phyloP scores from a whole-genome alignment of 257 asterid species.

The Solanum sejunctum region DNA sequence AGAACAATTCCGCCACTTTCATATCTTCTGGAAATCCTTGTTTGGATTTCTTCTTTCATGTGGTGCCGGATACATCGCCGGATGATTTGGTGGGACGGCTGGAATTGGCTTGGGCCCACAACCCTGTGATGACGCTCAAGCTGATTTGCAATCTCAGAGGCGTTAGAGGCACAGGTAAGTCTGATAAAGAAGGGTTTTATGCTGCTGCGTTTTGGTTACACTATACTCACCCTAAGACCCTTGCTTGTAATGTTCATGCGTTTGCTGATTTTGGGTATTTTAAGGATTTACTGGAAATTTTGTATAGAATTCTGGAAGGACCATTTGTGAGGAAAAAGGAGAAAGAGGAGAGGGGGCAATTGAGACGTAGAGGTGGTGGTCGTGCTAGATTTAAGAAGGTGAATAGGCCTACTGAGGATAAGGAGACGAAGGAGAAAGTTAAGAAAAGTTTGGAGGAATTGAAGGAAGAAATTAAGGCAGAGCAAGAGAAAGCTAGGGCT shows the following conservation, averaged over 20 bases:
- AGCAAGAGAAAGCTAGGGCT: conserved; percentile 24
- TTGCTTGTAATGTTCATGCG: conserved; percentile 11
- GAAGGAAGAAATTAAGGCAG: conserved; percentile 7
- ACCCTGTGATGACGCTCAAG: conserved; percentile 18
- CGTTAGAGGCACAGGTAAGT: conserved; percentile 36
- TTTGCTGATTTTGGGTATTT: conserved; percentile 28
- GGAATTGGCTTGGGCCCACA: conserved; percentile 15
- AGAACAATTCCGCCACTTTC: conserved; percentile 22
- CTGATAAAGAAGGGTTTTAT: conserved; percentile 30
- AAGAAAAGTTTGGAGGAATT: not conserved
- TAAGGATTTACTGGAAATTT: conserved; percentile 24
- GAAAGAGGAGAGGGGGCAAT: not conserved
- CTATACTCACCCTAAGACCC: conserved; percentile 25
- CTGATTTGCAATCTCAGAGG: conserved; percentile 26
- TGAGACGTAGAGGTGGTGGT: not conserved
- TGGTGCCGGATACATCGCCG: conserved; percentile 18
- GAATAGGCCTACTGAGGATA: not conserved
- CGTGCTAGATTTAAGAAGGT: not conserved
- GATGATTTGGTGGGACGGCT: conserved; percentile 5
- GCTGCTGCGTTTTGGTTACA: conserved; percentile 26
- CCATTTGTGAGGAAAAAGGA: not conserved
- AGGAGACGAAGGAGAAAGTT: conserved; percentile 14
- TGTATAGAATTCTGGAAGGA: conserved; percentile 28
- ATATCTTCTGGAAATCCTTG: conserved; percentile 22
- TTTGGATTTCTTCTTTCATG: conserved; percentile 34